Conservation (phyloP, 352 stramenopile species). For the Poterioochromonas sp. region DNA sequence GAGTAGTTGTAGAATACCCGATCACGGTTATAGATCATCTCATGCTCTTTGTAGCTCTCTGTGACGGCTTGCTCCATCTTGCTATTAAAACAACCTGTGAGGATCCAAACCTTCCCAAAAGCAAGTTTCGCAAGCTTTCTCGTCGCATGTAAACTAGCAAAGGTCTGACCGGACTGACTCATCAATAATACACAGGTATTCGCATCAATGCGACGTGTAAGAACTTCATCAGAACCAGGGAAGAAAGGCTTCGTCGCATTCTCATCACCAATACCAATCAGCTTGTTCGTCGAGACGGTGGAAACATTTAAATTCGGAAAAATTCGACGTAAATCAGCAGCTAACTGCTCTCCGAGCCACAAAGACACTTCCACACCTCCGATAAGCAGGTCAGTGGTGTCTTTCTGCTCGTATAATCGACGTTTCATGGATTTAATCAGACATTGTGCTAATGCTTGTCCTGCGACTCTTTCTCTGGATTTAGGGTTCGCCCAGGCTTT, state of each 20-base stretch:
- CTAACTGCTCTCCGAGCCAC: slow-evolving; percentile 45
- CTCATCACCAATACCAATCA: slow-evolving; percentile 12
- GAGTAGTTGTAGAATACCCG: slow-evolving; percentile 41
- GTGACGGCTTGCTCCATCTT: slow-evolving; percentile 42
- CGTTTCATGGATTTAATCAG: slow-evolving; percentile 15
- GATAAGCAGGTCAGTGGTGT: slow-evolving; percentile 40
- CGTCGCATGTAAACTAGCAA: slow-evolving; percentile 43
- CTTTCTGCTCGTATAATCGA: neutral
- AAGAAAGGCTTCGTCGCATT: slow-evolving; percentile 20
- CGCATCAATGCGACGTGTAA: slow-evolving; percentile 1
- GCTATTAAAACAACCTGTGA: slow-evolving; percentile 39
- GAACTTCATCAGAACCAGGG: slow-evolving; percentile 22
- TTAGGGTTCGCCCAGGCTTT: slow-evolving; percentile 19
- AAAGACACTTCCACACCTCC: slow-evolving; percentile 41
- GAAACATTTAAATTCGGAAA: slow-evolving; percentile 39
- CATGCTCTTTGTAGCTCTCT: slow-evolving; percentile 12
- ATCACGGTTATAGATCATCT: slow-evolving; percentile 34
- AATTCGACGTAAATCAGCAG: slow-evolving; percentile 35
- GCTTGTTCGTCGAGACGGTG: slow-evolving; percentile 40
- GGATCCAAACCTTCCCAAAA: slow-evolving; percentile 36
- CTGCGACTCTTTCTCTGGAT: neutral
- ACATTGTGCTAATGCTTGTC: neutral
- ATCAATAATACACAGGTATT: slow-evolving; percentile 40
- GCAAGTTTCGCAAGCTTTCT: slow-evolving; percentile 21
- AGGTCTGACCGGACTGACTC: slow-evolving; percentile 45